These are phyloP conservation scores for Amoeboaphelidium occidentale DNA, from an alignment of 371 early-diverging fungal species.

Conservation along the genomic window DNA sequence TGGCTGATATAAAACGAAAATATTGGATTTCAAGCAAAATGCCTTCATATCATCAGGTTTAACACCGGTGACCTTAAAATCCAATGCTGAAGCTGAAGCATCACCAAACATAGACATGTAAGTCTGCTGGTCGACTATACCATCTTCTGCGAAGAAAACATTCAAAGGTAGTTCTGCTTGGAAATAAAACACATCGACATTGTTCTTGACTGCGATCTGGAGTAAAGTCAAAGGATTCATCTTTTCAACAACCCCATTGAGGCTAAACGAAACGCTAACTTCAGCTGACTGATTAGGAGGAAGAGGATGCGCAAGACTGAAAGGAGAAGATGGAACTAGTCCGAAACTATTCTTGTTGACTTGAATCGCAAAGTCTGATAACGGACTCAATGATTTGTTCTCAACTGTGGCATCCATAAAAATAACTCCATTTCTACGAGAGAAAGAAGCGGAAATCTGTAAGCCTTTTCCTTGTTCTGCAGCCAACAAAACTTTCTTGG, in stretches of 20 bases:
- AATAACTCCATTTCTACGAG: constrained; percentile 16
- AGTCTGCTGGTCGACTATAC: constrained; percentile 1
- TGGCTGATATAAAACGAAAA: too few relatives aligned
- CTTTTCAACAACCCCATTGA: constrained; percentile 12
- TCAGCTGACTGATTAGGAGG: constrained; percentile 12
- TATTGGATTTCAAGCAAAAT: too few relatives aligned
- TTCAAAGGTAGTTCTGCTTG: constrained; percentile 16
- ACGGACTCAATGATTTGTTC: constrained; percentile 15
- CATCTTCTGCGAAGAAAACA: constrained; percentile 13
- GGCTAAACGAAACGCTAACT: constrained; percentile 16
- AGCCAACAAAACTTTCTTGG: too few relatives aligned
- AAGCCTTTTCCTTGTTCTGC: constrained; percentile 16
- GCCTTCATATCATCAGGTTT: too few relatives aligned
- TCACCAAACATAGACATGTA: too few relatives aligned
- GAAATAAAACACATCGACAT: constrained; percentile 32
- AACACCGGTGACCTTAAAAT: too few relatives aligned
- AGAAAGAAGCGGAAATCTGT: constrained; percentile 19
- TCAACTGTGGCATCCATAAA: constrained; percentile 24
- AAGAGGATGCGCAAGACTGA: constrained; percentile 16
- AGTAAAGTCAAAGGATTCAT: constrained; percentile 28
- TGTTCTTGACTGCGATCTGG: constrained; percentile 38
- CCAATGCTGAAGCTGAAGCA: too few relatives aligned
- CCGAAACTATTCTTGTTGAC: constrained; percentile 43
- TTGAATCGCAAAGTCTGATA: constrained; percentile 41
- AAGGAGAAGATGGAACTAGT: constrained; percentile 18